phyloP scores from a whole-genome alignment of 208 protist species.

The Acanthamoeba triangularis region DNA sequence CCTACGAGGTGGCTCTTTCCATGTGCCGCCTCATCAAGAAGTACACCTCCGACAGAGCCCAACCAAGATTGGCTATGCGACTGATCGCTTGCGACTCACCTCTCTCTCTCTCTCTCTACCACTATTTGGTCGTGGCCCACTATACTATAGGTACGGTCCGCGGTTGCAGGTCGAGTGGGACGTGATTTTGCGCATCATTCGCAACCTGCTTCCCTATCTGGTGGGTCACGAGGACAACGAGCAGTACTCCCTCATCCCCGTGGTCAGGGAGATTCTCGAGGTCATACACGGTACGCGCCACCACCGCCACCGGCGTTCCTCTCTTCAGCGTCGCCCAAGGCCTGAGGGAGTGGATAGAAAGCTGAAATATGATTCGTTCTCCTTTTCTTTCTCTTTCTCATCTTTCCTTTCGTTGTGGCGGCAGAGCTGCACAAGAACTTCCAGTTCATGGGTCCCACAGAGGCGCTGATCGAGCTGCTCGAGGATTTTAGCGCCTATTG shows the following conservation, averaged over 20 bases:
- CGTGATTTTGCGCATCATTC: slow-evolving; percentile 78
- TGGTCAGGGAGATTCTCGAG: slow-evolving; percentile 27
- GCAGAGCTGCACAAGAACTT: slow-evolving; percentile 39
- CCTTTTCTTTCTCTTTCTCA: no score
- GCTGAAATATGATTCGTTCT: no score
- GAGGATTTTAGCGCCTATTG: slow-evolving; percentile 66
- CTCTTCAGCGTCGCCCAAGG: neutral
- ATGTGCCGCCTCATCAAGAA: slow-evolving; percentile 82
- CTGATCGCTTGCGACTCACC: neutral
- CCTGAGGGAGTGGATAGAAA: neutral
- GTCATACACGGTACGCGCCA: slow-evolving; percentile 27
- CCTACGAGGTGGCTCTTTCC: slow-evolving; percentile 82
- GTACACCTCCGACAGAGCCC: neutral
- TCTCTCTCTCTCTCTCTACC: neutral
- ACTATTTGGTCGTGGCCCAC: neutral
- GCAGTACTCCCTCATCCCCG: slow-evolving; percentile 56
- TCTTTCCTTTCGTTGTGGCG: neutral
- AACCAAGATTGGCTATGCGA: no score
- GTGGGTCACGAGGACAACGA: slow-evolving; percentile 43
- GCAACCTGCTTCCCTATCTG: slow-evolving; percentile 16
- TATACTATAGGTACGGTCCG: slow-evolving; percentile 26
- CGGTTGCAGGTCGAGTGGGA: slow-evolving; percentile 81
- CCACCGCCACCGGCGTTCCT: neutral
- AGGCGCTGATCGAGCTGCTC: slow-evolving; percentile 36
- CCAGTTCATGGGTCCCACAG: slow-evolving; percentile 29